Percentiles rank a stretch among this genome's conserved stretches.
Conservation (phyloP, 257 asterid species). For the Avicennia marina region DNA sequence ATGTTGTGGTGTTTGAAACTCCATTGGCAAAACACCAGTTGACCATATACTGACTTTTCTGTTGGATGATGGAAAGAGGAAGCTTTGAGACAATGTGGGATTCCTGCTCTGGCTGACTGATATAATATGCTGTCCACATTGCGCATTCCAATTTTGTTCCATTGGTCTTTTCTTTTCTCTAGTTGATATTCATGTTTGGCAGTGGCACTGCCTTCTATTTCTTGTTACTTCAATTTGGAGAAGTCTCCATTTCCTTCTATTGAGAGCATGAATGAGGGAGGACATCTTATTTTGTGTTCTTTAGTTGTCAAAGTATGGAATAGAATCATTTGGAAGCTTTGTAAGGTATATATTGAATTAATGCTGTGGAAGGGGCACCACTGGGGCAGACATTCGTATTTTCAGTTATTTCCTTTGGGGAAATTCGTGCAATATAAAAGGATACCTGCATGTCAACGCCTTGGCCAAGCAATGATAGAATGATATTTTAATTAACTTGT, state of each 20-base stretch:
- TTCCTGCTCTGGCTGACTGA: constrained; percentile 26
- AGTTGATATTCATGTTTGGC: constrained; percentile 26
- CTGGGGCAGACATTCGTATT: not conserved
- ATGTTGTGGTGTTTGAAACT: constrained; percentile 20
- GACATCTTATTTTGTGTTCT: constrained; percentile 14
- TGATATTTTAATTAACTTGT: too few relatives aligned
- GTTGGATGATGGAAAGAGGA: constrained; percentile 6
- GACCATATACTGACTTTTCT: constrained; percentile 6
- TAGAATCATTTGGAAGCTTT: constrained; percentile 17
- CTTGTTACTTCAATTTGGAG: constrained; percentile 15
- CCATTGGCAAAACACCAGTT: constrained; percentile 12
- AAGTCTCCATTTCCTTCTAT: constrained; percentile 15
- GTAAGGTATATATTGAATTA: constrained; percentile 10
- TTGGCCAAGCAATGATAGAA: too few relatives aligned
- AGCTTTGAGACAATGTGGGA: constrained; percentile 19
- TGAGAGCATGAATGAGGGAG: constrained; percentile 17
- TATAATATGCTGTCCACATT: constrained; percentile 16
- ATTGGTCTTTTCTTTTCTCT: constrained; percentile 7
- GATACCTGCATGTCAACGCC: too few relatives aligned
- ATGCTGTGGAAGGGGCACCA: not conserved
- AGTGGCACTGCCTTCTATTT: constrained; percentile 6
- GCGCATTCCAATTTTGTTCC: constrained; percentile 36
- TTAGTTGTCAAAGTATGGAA: constrained; percentile 33
- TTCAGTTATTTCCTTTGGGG: not conserved
- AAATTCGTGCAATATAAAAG: too few relatives aligned